These are phyloP conservation scores for Physcomitrellopsis africana DNA, from an alignment of 225 moss, liverwort and hornwort species.

Conservation along the genomic window DNA sequence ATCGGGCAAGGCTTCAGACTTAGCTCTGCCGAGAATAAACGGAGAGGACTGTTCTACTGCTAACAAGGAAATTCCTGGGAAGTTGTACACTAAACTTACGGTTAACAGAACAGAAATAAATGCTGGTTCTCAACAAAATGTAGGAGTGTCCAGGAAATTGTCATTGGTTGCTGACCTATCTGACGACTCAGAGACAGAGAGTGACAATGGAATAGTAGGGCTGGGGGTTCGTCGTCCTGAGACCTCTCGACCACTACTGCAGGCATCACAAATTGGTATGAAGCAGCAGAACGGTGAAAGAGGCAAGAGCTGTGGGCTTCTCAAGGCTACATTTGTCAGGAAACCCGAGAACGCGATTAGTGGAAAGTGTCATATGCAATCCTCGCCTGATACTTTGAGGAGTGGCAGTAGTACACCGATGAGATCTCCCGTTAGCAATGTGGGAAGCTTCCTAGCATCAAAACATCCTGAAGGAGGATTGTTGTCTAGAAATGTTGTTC, in stretches of 20 bases:
- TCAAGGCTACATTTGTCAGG: conserved; percentile 39
- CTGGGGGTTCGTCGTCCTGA: conserved; percentile 29
- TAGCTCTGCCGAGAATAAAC: conserved; percentile 27
- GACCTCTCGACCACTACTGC: conserved; percentile 21
- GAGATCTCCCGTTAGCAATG: conserved; percentile 28
- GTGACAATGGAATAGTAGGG: conserved; percentile 49
- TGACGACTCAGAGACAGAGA: conserved; percentile 62
- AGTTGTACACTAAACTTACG: conserved; percentile 37
- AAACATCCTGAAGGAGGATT: conserved; percentile 29
- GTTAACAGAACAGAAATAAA: conserved; percentile 33
- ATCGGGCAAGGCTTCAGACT: conserved; percentile 23
- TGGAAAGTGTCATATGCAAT: conserved; percentile 10
- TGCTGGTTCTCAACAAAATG: conserved; percentile 31
- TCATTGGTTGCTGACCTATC: conserved; percentile 24
- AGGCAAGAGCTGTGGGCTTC: conserved; percentile 36
- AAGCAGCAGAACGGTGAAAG: conserved; percentile 33
- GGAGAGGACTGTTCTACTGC: conserved; percentile 22
- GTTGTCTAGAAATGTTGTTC: conserved; percentile 37
- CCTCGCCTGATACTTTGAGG: conserved; percentile 21
- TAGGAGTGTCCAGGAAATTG: conserved; percentile 32
- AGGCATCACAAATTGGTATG: conserved; percentile 23
- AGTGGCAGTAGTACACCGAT: conserved; percentile 19
- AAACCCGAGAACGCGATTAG: conserved; percentile 27
- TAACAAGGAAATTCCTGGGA: conserved; percentile 19
- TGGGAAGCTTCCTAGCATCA: conserved; percentile 24